Conservation (phyloP, 495 filamentous ascomycete genomes). For the Talaromyces nanjingensis region DNA sequence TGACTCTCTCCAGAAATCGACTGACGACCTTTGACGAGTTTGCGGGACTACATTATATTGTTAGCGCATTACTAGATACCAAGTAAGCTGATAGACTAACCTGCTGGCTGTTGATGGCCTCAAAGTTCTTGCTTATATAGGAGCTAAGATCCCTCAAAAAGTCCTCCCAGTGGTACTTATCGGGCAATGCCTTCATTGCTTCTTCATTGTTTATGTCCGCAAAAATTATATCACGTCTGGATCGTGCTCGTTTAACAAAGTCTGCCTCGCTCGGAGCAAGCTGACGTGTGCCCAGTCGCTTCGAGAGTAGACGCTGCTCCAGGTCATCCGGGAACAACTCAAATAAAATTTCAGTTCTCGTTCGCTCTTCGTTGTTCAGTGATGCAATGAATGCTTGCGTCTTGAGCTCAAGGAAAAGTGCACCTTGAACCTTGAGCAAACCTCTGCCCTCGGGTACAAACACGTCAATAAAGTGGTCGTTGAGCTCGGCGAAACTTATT, state of each 20-base stretch:
- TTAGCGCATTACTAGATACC: constrained; percentile 16
- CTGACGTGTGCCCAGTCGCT: constrained; percentile 57
- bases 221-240: constrained; percentile 60
- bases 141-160: constrained; percentile 67
- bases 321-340: constrained; percentile 67
- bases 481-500: constrained; percentile 73
- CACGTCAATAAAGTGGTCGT: constrained; percentile 76
- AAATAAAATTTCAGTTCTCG: constrained; percentile 60
- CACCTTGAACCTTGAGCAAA: constrained; percentile 62
- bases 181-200: constrained; percentile 54
- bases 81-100: constrained; percentile 24
- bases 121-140: constrained; percentile 71
- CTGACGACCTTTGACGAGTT: constrained; percentile 35
- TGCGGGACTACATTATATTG: constrained; percentile 27
- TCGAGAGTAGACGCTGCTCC: constrained; percentile 53
- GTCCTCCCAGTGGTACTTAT: constrained; percentile 74
- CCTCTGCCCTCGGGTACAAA: constrained; percentile 73
- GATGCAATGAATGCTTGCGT: constrained; percentile 78
- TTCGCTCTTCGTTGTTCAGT: constrained; percentile 55
- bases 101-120: constrained; percentile 49
- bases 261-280: constrained; percentile 67
- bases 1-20: constrained; percentile 36
- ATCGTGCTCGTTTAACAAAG: constrained; percentile 57
- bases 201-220: constrained; percentile 55
- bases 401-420: constrained; percentile 75